Evolutionary conservation across 345 rosid species (phyloP), one percentile per base, ranked within the genome.

Genomic region (Nasturtium officinale): DNA sequence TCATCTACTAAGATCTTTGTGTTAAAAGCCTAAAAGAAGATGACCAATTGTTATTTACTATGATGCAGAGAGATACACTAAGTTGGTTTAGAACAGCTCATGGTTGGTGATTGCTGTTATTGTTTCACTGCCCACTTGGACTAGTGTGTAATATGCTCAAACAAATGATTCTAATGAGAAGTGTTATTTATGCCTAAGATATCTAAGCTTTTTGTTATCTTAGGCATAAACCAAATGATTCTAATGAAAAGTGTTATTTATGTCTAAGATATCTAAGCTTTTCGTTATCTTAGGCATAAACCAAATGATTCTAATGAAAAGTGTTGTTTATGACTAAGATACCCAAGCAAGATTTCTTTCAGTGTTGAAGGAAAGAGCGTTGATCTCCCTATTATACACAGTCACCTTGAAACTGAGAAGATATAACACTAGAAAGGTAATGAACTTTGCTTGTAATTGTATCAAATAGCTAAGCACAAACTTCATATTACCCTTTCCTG

Each of bases 1-100:
- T 55, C 18, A 20, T 52, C 71, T 71, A 30, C 76, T 40, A 56
- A 21, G 67, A 71, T 63, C 67, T 64, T 48, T 47, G 56, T 65
- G 48, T 16, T 29, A 38, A 42, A 40, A 5, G 68, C 48, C 28
- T 40, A 29, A 67, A 67, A 32, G 48, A 68, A 52, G 63, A 51
- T 42, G 63, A 26, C 10, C 79, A 25, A 62, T 15, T 61, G 51
- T 56, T 57, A 21, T 15, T 50, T 40, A 42, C 38, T 55, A 63
- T 61, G 75, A 25, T 61, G 51, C 59, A 51, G 48, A 74, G 30
- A 40, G 23, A 40, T 50, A 25, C 42, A 42, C 0, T 55, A 48
- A 45, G 57, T 15, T 45, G 74, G 21, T 68, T 30, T 43, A 52
- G 28, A 76, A 61, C 57, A 68, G 51, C 65, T 61, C 62, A 42